Percentiles rank a stretch among this genome's conserved stretches.
phyloP scores from a whole-genome alignment of 768 basidiomycete genomes.

The Lyophyllum semitale region DNA sequence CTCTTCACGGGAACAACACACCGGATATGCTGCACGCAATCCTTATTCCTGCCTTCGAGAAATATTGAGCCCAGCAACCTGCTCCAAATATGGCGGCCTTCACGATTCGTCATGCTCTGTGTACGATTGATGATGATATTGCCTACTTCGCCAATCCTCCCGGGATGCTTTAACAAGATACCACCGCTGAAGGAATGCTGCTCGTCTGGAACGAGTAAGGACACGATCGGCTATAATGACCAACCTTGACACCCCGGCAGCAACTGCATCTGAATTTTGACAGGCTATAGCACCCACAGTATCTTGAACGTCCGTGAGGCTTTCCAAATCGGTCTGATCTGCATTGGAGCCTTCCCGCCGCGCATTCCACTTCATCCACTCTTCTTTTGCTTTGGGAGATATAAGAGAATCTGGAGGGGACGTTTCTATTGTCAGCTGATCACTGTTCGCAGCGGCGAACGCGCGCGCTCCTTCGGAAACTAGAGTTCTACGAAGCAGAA shows the following conservation, averaged over 20 bases:
- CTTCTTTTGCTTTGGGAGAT: conserved; percentile 44
- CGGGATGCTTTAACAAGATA: conserved; percentile 72
- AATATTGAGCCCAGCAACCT: conserved; percentile 71
- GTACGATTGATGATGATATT: neutral
- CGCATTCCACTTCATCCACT: conserved; percentile 66
- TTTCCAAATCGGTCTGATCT: neutral
- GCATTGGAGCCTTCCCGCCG: conserved; percentile 32
- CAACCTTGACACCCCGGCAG: conserved; percentile 79
- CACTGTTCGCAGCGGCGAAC: conserved; percentile 44
- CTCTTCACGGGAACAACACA: conserved; percentile 17
- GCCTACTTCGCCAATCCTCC: conserved; percentile 73
- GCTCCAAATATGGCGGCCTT: conserved; percentile 75
- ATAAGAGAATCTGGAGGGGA: conserved; percentile 50
- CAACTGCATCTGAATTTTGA: conserved; percentile 43
- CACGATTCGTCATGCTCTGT: neutral
- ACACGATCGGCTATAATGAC: neutral
- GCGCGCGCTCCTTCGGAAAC: conserved; percentile 59
- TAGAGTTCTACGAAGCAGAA: conserved; percentile 45
- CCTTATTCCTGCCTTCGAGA: conserved; percentile 23
- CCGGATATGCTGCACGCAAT: conserved; percentile 77
- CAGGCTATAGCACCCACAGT: conserved; percentile 81
- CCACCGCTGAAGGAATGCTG: conserved; percentile 59
- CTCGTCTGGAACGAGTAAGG: neutral
- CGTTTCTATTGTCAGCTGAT: conserved; percentile 25
- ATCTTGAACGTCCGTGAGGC: conserved; percentile 56